phyloP scores from a whole-genome alignment of 2,329 filamentous ascomycete genomes.

The Penicillium sp. region DNA sequence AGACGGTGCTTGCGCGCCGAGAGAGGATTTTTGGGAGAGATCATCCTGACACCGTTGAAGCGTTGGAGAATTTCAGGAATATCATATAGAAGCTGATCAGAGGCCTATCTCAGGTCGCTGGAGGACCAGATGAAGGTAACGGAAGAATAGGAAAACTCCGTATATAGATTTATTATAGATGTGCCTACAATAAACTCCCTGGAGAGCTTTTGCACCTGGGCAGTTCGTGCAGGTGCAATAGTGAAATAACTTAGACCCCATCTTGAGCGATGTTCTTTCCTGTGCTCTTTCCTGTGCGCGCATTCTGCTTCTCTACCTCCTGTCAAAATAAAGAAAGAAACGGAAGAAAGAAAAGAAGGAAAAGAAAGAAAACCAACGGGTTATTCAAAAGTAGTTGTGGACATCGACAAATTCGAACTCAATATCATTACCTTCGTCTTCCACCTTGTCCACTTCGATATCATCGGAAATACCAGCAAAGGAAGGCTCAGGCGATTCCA shows the following conservation, averaged over 20 bases:
- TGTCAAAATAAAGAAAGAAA: too few relatives aligned
- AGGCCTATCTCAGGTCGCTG: not conserved
- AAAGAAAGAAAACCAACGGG: not conserved
- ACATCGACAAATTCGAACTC: slow-evolving; percentile 9
- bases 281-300: not conserved
- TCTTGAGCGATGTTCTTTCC: not conserved
- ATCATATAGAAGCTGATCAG: not conserved
- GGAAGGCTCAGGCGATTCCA: slow-evolving; percentile 2
- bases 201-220: not conserved
- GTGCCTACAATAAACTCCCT: too few relatives aligned
- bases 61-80: not conserved
- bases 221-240: not conserved
- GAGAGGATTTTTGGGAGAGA: too few relatives aligned
- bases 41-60: too few relatives aligned
- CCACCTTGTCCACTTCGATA: slow-evolving; percentile 9
- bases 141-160: not conserved
- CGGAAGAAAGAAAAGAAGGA: too few relatives aligned
- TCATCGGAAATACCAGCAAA: slow-evolving; percentile 10
- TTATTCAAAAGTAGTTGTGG: not conserved
- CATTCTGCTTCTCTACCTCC: not conserved
- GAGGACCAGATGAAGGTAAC: not conserved
- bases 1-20: too few relatives aligned
- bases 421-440: slow-evolving; percentile 5
- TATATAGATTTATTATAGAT: not conserved
- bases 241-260: not conserved